A percentile compares a stretch with the other conserved stretches of the same genome.
Conservation (phyloP, 2,329 filamentous ascomycete genomes). For the Trichophyton verrucosum region DNA sequence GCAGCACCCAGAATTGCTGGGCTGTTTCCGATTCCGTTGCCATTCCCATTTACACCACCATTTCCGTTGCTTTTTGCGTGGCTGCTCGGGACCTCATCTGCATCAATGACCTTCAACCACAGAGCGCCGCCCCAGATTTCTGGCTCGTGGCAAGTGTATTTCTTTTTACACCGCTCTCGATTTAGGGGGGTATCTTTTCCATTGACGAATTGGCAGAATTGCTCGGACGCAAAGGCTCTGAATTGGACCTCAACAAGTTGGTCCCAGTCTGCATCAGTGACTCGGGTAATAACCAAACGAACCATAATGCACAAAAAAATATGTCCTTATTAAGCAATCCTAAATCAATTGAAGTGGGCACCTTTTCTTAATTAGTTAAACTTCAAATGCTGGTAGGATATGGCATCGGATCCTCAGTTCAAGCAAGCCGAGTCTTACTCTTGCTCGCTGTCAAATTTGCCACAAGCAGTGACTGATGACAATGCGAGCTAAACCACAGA, state of each 20-base stretch:
- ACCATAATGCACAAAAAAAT: constrained; percentile 2
- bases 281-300: constrained; percentile 4
- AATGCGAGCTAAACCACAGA: neutral
- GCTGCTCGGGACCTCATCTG: neutral
- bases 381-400: neutral
- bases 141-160: neutral
- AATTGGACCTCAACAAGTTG: constrained; percentile 10
- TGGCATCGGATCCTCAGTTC: neutral
- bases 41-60: neutral
- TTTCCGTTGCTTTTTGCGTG: neutral
- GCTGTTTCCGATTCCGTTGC: neutral
- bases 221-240: constrained; percentile 9
- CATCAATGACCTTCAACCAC: constrained; percentile 12
- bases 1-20: constrained; percentile 8
- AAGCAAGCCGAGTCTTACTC: neutral
- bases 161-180: constrained; percentile 8
- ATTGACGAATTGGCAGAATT: constrained; percentile 7
- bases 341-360: neutral
- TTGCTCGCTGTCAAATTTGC: neutral
- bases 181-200: constrained; percentile 8
- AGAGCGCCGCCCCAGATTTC: constrained; percentile 3
- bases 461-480: neutral
- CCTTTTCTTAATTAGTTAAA: neutral
- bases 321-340: neutral
- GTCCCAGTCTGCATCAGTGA: constrained; percentile 12